Percentiles rank a stretch among this genome's conserved stretches.
Evolutionary conservation across 2,329 filamentous ascomycete species (phyloP).

Genomic region (Fusarium austroafricanum): DNA sequence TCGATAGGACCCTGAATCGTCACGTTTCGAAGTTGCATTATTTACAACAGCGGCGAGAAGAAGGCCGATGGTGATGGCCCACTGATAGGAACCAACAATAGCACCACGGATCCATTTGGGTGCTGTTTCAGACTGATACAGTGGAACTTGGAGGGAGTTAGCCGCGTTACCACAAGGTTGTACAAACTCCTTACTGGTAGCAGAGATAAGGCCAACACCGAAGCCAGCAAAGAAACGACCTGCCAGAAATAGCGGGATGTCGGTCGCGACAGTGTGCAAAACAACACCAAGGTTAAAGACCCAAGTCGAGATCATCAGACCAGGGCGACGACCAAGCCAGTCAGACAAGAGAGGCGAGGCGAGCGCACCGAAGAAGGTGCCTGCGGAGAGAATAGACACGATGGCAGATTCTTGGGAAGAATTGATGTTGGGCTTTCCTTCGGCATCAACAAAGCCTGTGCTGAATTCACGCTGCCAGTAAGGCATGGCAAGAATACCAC

Average conservation of each 20-base stretch:
- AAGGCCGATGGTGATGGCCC: slow-evolving; percentile 76
- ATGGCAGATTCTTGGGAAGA: slow-evolving; percentile 71
- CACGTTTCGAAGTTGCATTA: slow-evolving; percentile 67
- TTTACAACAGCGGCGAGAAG: slow-evolving; percentile 74
- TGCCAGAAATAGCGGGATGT: slow-evolving; percentile 73
- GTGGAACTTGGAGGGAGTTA: slow-evolving; percentile 61
- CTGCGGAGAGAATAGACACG: slow-evolving; percentile 80
- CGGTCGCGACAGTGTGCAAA: slow-evolving; percentile 71
- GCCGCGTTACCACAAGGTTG: neutral
- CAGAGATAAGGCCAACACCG: slow-evolving; percentile 78
- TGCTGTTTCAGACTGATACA: slow-evolving; percentile 52
- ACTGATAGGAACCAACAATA: slow-evolving; percentile 78
- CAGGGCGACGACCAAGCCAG: slow-evolving; percentile 71
- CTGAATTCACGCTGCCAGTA: slow-evolving; percentile 59
- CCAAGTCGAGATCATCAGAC: slow-evolving; percentile 69
- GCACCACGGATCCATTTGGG: slow-evolving; percentile 79
- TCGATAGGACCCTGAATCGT: slow-evolving; percentile 69
- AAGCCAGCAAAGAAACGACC: slow-evolving; percentile 80
- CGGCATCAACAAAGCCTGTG: slow-evolving; percentile 45
- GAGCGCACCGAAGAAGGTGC: slow-evolving; percentile 82
- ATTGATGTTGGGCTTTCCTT: slow-evolving; percentile 52
- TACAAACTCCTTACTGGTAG: slow-evolving; percentile 59
- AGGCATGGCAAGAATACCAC: slow-evolving; percentile 55
- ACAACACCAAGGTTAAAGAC: slow-evolving; percentile 76
- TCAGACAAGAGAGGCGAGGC: slow-evolving; percentile 71